Evolutionary conservation across 176 grass and related monocot species (phyloP).

Genomic region (Avena eriantha): DNA sequence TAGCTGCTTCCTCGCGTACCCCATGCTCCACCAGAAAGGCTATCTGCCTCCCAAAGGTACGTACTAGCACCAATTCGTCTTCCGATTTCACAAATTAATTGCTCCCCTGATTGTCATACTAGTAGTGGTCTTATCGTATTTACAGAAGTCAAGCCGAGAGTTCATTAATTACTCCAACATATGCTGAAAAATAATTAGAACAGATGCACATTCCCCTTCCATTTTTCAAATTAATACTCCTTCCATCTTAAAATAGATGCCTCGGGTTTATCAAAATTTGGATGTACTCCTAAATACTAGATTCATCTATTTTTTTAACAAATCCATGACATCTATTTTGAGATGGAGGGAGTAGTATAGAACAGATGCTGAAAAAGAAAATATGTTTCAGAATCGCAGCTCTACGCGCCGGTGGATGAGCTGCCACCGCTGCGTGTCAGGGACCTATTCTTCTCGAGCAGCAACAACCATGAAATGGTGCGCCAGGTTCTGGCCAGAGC

Average conservation of each 20-base stretch:
- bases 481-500: background rate
- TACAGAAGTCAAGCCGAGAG: background rate
- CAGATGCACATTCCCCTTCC: no score
- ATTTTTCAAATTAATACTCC: no score
- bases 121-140: background rate
- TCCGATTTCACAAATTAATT: background rate
- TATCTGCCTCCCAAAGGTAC: background rate
- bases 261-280: no score
- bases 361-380: background rate
- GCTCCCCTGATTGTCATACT: background rate
- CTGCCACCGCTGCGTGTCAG: conserved; percentile 39
- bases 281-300: no score
- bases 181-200: background rate
- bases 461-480: background rate
- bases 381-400: background rate
- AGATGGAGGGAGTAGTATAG: no score
- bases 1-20: background rate
- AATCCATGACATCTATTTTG: no score
- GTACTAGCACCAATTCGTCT: background rate
- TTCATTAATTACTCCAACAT: background rate
- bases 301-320: no score
- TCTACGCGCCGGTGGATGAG: conserved; percentile 31
- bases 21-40: conserved; percentile 10
- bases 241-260: no score
- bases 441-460: conserved; percentile 15